Percentiles rank a stretch among this genome's conserved stretches.
Evolutionary conservation across 371 early-diverging fungal species (phyloP).

Genomic region (Rhizomucor pusillus): DNA sequence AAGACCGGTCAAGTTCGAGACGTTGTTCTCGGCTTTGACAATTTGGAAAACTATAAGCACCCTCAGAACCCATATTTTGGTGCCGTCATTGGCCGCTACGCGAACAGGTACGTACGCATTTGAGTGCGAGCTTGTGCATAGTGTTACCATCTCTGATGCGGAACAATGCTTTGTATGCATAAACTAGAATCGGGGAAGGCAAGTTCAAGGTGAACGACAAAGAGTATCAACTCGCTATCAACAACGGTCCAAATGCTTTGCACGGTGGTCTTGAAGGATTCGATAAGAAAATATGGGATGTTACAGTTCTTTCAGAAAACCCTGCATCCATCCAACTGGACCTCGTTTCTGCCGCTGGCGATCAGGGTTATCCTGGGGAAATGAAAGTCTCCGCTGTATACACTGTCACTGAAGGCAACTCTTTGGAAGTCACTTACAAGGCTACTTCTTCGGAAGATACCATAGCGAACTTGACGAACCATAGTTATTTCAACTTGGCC

Average conservation of each 20-base stretch:
- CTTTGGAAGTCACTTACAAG: slow-evolving; percentile 32
- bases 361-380: slow-evolving; percentile 47
- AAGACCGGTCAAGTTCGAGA: slow-evolving; percentile 40
- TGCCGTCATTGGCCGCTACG: slow-evolving; percentile 47
- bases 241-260: slow-evolving; percentile 43
- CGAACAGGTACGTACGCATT: slow-evolving; percentile 37
- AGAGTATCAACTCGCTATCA: slow-evolving; percentile 26
- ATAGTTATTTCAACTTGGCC: slow-evolving; percentile 48
- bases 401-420: slow-evolving; percentile 36
- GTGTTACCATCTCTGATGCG: no score
- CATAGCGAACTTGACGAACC: slow-evolving; percentile 37
- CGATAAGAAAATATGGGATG: slow-evolving; percentile 42
- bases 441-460: slow-evolving; percentile 37
- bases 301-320: slow-evolving; percentile 31
- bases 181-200: slow-evolving; percentile 35
- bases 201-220: slow-evolving; percentile 41
- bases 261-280: slow-evolving; percentile 50
- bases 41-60: slow-evolving; percentile 36
- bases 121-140: no score
- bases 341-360: slow-evolving; percentile 44
- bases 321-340: slow-evolving; percentile 45
- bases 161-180: background rate
- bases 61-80: slow-evolving; percentile 47
- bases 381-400: slow-evolving; percentile 36
- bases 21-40: slow-evolving; percentile 45